phyloP scores from a whole-genome alignment of 768 basidiomycete species.

The Pleurotus giganteus region DNA sequence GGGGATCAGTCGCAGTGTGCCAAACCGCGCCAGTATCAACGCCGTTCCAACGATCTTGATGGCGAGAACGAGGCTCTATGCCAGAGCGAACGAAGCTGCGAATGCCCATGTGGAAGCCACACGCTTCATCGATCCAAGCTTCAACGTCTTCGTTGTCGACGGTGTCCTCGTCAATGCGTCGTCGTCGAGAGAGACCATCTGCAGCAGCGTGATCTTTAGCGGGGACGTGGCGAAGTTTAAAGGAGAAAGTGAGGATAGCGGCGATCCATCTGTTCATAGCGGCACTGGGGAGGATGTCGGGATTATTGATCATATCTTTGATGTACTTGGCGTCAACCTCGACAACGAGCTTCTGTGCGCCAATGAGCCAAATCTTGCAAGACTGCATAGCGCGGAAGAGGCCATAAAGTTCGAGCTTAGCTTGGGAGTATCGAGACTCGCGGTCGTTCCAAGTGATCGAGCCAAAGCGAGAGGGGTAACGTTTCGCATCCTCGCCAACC shows the following conservation, averaged over 20 bases:
- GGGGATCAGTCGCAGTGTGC: background rate
- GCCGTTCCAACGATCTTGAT: background rate
- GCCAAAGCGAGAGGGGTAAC: constrained; percentile 23
- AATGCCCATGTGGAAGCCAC: background rate
- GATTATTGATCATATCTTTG: constrained; percentile 30
- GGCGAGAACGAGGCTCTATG: background rate
- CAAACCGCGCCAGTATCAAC: background rate
- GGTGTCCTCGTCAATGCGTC: constrained; percentile 4
- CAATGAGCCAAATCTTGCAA: constrained; percentile 20
- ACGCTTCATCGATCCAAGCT: constrained; percentile 22
- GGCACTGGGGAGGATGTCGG: constrained; percentile 27
- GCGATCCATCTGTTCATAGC: constrained; percentile 25
- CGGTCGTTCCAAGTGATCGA: constrained; percentile 29
- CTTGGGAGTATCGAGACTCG: constrained; percentile 27
- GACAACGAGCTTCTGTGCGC: constrained; percentile 21
- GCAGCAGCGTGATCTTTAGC: constrained; percentile 16
- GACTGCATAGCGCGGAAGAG: constrained; percentile 22
- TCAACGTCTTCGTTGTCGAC: constrained; percentile 15
- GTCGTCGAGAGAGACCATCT: constrained; percentile 3
- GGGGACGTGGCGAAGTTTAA: constrained; percentile 22
- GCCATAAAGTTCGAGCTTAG: constrained; percentile 35
- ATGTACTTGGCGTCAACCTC: constrained; percentile 33
- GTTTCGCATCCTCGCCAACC: constrained; percentile 11
- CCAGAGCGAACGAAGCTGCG: no score
- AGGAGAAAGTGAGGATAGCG: constrained; percentile 24